Percentiles rank a stretch among this genome's conserved stretches.
Conservation (phyloP, 345 rosid species). For the Eucalyptus shirleyi region DNA sequence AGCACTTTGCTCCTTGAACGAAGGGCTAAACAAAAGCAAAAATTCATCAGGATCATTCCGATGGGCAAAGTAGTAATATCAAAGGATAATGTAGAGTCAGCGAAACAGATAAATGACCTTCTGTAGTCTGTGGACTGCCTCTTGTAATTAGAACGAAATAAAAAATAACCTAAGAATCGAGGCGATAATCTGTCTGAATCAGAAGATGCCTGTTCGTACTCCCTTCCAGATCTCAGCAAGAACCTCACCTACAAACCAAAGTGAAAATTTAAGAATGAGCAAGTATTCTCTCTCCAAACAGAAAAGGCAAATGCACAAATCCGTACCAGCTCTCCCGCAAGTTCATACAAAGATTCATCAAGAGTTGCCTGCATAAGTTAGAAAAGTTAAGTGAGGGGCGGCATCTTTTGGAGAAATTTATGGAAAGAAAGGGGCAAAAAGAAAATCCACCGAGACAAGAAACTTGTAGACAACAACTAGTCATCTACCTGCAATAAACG, state of each 20-base stretch:
- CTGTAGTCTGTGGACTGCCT: constrained; percentile 56
- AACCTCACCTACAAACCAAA: constrained; percentile 70
- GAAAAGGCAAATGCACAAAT: neutral
- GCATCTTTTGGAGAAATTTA: neutral
- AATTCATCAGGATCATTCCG: neutral
- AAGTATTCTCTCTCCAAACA: neutral
- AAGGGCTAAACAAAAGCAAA: constrained; percentile 22
- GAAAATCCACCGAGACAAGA: neutral
- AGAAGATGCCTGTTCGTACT: constrained; percentile 58
- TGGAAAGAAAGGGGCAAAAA: neutral
- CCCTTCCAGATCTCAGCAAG: constrained; percentile 95
- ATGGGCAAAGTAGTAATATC: neutral
- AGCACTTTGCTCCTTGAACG: constrained; percentile 83
- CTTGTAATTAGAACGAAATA: constrained; percentile 65
- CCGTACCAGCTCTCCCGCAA: constrained; percentile 95
- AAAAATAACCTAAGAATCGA: constrained; percentile 77
- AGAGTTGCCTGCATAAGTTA: constrained; percentile 67
- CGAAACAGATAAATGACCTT: constrained; percentile 27
- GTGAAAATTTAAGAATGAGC: neutral
- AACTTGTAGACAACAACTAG: neutral
- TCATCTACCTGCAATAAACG: constrained; percentile 25
- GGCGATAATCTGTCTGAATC: constrained; percentile 80
- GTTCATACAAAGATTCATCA: constrained; percentile 93
- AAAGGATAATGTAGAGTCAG: neutral
- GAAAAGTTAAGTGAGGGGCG: neutral